Conservation (phyloP, 768 basidiomycete species). For the Xerocomus brunneocitrinus region DNA sequence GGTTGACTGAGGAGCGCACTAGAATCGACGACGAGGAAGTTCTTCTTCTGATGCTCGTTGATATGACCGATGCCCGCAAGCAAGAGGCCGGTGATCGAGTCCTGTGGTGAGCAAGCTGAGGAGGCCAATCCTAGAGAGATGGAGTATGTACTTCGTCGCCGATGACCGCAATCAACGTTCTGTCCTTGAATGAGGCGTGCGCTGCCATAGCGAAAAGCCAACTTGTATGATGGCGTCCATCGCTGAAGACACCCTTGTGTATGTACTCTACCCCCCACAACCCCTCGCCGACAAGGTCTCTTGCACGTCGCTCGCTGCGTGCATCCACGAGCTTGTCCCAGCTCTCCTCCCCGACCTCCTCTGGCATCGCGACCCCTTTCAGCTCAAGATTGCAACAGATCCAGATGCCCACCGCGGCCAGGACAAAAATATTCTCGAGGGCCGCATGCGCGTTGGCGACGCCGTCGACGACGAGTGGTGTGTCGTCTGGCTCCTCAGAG, state of each 20-base stretch:
- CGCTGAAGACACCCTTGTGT: conserved; percentile 82
- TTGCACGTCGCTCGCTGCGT: conserved; percentile 61
- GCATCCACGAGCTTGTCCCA: conserved; percentile 56
- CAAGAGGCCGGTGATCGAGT: conserved; percentile 93
- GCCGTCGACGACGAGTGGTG: conserved; percentile 99
- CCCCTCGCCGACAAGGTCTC: conserved; percentile 54
- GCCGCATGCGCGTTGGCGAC: conserved; percentile 89
- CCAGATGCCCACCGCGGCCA: conserved; percentile 31
- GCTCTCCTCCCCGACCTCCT: conserved; percentile 55
- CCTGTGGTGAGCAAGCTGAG: conserved; percentile 46
- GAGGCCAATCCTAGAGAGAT: background rate
- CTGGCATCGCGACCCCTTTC: conserved; percentile 84
- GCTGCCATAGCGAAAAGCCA: conserved; percentile 42
- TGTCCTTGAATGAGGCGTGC: conserved; percentile 64
- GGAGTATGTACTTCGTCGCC: conserved; percentile 78
- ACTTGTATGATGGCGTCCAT: conserved; percentile 44
- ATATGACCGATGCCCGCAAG: conserved; percentile 94
- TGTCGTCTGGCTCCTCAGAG: conserved; percentile 80
- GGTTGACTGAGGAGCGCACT: conserved; percentile 52
- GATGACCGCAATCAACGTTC: conserved; percentile 89
- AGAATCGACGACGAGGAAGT: conserved; percentile 91
- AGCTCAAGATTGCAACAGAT: conserved; percentile 60
- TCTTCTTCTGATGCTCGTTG: conserved; percentile 89
- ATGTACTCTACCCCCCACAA: conserved; percentile 61
- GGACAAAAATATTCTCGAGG: conserved; percentile 62